Percentiles rank a stretch among this genome's conserved stretches.
These are phyloP conservation scores for Oryza brachyantha DNA, from an alignment of 176 grass and related monocot genomes.

Conservation along the genomic window DNA sequence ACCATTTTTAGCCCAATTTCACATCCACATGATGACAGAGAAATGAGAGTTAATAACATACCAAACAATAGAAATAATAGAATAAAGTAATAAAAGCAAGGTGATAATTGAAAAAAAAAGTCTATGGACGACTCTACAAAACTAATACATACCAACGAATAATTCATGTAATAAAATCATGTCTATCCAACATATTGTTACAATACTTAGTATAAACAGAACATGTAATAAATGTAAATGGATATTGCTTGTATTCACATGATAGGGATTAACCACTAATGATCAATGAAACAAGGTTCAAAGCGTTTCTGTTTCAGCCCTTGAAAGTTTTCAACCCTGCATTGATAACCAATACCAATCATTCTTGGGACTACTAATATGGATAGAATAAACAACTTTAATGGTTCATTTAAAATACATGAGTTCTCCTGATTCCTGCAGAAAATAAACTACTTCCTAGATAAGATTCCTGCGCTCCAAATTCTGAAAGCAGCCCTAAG, in stretches of 20 bases:
- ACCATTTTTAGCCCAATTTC: constrained; percentile 42
- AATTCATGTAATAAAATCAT: constrained; percentile 19
- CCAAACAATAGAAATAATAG: constrained; percentile 19
- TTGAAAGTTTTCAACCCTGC: not conserved
- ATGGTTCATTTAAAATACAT: too few species aligned
- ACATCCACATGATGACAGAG: constrained; percentile 38
- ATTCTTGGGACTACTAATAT: not conserved
- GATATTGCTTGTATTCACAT: not conserved
- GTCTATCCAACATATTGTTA: not conserved
- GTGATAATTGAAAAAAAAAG: not conserved
- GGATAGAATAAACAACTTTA: not conserved
- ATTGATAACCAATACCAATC: not conserved
- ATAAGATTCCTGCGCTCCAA: too few species aligned
- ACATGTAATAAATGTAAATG: not conserved
- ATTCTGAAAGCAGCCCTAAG: too few species aligned
- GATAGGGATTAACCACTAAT: constrained; percentile 7
- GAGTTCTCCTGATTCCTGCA: too few species aligned
- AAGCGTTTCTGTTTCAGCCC: not conserved
- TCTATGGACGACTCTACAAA: not conserved
- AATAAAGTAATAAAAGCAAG: constrained; percentile 10
- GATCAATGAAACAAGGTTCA: not conserved
- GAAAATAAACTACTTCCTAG: too few species aligned
- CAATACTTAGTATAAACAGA: constrained; percentile 8
- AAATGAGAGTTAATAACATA: constrained; percentile 44
- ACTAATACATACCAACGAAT: constrained; percentile 11